Base-by-base conservation (phyloP, 2,329 filamentous ascomycete species). In the Cladophialophora chaetospira region DNA sequence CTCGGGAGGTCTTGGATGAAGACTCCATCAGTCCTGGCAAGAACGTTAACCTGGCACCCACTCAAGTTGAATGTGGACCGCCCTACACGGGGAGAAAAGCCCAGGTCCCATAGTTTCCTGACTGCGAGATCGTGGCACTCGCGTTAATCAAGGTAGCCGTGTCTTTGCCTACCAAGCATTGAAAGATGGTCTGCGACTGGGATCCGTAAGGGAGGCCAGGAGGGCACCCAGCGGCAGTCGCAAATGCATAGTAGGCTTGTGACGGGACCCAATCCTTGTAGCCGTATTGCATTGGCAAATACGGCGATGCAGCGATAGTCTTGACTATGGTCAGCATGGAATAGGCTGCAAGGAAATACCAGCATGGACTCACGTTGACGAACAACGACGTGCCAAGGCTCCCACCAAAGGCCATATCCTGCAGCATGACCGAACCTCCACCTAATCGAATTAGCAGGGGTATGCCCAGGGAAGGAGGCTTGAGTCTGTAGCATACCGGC, bases 321-420 rank as follows among this genome's bases (percentile, higher is more conserved):
- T 73, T 65, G 10, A 3, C 23, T 23, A 5, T 5, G 21, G 36
- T 25, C 42, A 9, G 5, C 8, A n/a, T 4, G 11, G 19, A 40
- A 13, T 23, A 5, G n/a, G 5, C 23, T 5, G 19, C 13, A 60
- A 21, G 21, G 29, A 33, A 6, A 33, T 33, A 8, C 13, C 29
- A 8, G 19, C 42, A 5, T 9, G 3, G 11, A 13, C 68, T 56
- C 63, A 71, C 72, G 52, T 73, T 73, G 6, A 46, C 56, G 61
- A 74, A 76, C 0, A 74, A 61, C 1, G 70, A 68, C 5, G 65
- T 65, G 4, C 71, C 71, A 3, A 63, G 10, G 13, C 65, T 65
- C 6, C 77, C 79, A 40, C 79, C 80, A 58, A 73, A 80, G 0
- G 79, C 72, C 42, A 80, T 83, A 55, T 82, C 76, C 54, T 84